Evolutionary conservation across 2,329 filamentous ascomycete species (phyloP), one percentile per base, ranked within the genome.

Genomic region (Orbilia blumenaviensis): DNA sequence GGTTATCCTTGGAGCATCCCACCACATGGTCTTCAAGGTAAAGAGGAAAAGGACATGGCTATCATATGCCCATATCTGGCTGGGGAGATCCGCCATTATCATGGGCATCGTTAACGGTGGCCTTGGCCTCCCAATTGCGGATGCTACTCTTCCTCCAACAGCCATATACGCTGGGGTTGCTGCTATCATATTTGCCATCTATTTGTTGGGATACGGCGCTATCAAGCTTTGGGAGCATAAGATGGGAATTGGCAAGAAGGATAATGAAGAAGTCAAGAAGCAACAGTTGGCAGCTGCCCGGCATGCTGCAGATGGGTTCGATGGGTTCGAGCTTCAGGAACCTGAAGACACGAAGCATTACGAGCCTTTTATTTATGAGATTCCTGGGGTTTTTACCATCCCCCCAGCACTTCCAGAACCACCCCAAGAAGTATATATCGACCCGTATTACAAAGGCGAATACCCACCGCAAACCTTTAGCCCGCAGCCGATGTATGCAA

Each of bases 51-150:
- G 89, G 36, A 86, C 86, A 5, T 14, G 83, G 42, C 80, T 89
- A 76, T 88, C 87, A 77, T 82, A 89, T 78, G 80, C 83, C 0
- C 89, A 91, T 80, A 86, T 89, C 78, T 90, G 88, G 88, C 89
- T 86, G 79, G 89, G 89, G 10, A 86, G 89, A 16, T 79, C 83
- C 0, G 81, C 90, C 46, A 87, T 91, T 77, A 66, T 87, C 16
- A 80, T 90, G 1, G 89, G 88, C 25, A 84, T 90, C 48, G 81
- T 90, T 78, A 91, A 91, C 79, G 89, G 89, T 66, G 89, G 89
- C 0, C 81, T 91, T 2, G 89, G 89, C 2, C 82, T 91, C n/a
- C 71, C 71, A 21, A 23, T 75, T 34, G 71, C 63, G 2, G 32
- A 64, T 16, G 63, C 63, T n/a, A 63, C 36, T 21, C 36, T 50